Percentiles rank a stretch among this genome's conserved stretches.
Evolutionary conservation across 305 asterid genomes (phyloP).

Genomic region (Petunia hybrid): DNA sequence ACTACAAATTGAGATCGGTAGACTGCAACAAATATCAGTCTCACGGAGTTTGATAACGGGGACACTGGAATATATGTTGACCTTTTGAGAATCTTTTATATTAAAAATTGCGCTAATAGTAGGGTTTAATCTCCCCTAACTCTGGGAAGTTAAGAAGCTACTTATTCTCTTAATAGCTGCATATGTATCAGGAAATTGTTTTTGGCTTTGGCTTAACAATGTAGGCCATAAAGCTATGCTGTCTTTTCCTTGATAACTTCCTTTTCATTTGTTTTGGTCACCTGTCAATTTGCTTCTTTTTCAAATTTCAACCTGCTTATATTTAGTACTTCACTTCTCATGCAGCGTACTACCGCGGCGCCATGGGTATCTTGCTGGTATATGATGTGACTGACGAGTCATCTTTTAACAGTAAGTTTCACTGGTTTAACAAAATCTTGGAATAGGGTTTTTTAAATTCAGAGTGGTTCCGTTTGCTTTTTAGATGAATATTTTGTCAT

Average conservation of each 20-base stretch:
- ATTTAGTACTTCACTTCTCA: not conserved
- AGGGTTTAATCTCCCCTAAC: not conserved
- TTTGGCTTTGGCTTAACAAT: constrained; percentile 2
- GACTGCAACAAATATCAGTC: not conserved
- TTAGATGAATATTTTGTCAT: constrained; percentile 8
- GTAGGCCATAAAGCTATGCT: not conserved
- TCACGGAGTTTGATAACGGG: not conserved
- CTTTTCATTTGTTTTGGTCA: not conserved
- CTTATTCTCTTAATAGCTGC: constrained; percentile 21
- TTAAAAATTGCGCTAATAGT: not conserved
- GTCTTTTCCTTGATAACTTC: not conserved
- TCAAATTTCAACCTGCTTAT: constrained; percentile 24
- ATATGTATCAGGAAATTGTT: not conserved
- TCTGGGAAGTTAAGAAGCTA: constrained; percentile 13
- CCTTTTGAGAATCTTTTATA: not conserved
- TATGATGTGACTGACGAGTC: constrained; percentile 57
- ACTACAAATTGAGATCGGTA: not conserved
- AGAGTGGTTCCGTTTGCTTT: not conserved
- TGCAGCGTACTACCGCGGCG: constrained; percentile 56
- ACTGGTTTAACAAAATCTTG: constrained; percentile 2
- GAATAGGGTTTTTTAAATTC: not conserved
- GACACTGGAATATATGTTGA: not conserved
- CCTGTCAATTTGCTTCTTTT: not conserved
- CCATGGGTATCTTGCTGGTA: constrained; percentile 57
- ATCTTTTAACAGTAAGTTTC: constrained; percentile 51